Base-by-base conservation (phyloP, 2,329 filamentous ascomycete genomes). In the Talaromyces rugulosus region DNA sequence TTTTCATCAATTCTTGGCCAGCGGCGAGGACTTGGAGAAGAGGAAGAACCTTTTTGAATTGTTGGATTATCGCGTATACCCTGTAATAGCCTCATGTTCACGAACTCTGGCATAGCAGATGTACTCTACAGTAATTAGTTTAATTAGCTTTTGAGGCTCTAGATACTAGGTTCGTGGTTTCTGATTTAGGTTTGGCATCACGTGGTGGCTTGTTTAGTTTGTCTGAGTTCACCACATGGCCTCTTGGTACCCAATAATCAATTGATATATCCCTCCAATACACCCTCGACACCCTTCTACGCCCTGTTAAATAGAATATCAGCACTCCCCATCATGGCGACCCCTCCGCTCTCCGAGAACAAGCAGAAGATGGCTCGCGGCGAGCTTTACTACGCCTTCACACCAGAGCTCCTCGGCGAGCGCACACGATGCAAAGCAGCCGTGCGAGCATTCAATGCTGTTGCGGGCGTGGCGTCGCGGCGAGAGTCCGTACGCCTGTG, bases 331-430 rank as follows among this genome's bases (percentile, higher is more conserved):
- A 47, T 23, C 42, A 47, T 47, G 44, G 44, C 44, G 11, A 16
- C 12, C 12, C 36, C 36, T 7, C 18, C 44, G 44, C 44, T 47
- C 44, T 47, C 44, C 23, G 44, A 47, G 18, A 47, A 47, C 18
- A 71, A 65, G 62, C 69, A 76, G 44, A 77, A 73, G 59, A 91
- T 91, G 87, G 75, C 78, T 55, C 79, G 81, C 14, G 89, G 89
- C 56, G 87, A 94, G 72, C 82, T 94, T 11, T 93, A 92, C 74
- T 83, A 87, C 67, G 86, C 89, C 50, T 93, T 93, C 70, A 85
- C 85, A 0, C 88, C 90, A 0, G 84, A 89, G 36, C 77, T 95
- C 4, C 75, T 84, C 2, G 85, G 82, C 0, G 87, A 83, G 44
- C 84, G 91, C 18, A 77, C 78, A n/a, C 81, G 86, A 14, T 91